Evolutionary conservation across 345 rosid species (phyloP).

Genomic region (Populus pruinosa): DNA sequence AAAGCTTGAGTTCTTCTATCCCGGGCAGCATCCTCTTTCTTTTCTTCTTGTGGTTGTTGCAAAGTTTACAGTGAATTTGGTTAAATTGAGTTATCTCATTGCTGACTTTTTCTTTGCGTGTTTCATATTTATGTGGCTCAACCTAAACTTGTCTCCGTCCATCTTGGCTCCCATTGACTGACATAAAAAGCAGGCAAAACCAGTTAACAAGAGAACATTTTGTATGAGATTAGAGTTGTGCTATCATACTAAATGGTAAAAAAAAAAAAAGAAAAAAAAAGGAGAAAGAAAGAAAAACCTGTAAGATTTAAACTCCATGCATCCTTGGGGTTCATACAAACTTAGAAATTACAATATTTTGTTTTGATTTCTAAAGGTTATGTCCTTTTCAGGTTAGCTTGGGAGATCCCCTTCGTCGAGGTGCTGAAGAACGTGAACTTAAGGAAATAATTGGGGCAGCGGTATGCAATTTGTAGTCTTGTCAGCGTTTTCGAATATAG

Average conservation of each 20-base stretch:
- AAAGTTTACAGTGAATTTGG: not conserved
- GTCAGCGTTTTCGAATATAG: not conserved
- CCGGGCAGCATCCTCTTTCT: not conserved
- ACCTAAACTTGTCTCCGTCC: not conserved
- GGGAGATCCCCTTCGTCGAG: conserved; percentile 83
- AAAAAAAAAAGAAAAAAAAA: no score
- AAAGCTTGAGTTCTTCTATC: not conserved
- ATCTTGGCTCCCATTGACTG: not conserved
- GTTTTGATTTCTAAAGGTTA: conserved; percentile 1
- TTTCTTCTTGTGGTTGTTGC: not conserved
- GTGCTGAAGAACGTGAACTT: conserved; percentile 64
- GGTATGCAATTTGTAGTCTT: conserved; percentile 39
- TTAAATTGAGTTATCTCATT: no score
- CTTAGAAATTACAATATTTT: not conserved
- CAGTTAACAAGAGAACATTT: not conserved
- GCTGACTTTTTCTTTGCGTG: no score
- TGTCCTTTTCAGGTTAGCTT: conserved; percentile 66
- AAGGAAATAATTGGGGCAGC: conserved; percentile 85
- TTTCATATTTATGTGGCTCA: not conserved
- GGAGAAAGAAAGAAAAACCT: not conserved
- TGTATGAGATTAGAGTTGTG: not conserved
- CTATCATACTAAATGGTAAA: not conserved
- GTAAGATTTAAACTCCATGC: not conserved
- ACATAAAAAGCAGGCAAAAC: not conserved
- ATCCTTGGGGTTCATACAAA: not conserved